Evolutionary conservation across 2,329 filamentous ascomycete genomes (phyloP).

Genomic region (Neospermospora avenae): DNA sequence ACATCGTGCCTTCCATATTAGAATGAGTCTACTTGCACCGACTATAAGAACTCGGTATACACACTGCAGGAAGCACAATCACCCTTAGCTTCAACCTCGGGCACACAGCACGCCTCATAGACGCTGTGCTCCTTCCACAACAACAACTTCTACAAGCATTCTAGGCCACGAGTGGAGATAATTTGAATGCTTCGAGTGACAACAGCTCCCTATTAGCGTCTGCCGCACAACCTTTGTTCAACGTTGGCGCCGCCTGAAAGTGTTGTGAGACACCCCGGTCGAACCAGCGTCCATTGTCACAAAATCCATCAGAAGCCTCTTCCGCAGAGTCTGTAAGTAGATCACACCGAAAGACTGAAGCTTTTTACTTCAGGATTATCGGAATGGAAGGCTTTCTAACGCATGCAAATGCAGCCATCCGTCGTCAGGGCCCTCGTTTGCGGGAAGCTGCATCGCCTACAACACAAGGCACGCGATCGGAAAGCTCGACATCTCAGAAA

Average conservation of each 20-base stretch:
- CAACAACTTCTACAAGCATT: background rate
- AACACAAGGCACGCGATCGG: conserved; percentile 10
- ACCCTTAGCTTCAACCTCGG: background rate
- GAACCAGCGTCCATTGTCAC: background rate
- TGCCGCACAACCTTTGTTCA: background rate
- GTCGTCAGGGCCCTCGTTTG: conserved; percentile 12
- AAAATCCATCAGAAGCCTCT: background rate
- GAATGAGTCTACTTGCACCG: background rate
- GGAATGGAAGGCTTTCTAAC: conserved; percentile 15
- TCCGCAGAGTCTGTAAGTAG: background rate
- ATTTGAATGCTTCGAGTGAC: background rate
- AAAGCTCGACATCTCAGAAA: background rate
- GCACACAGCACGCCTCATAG: background rate
- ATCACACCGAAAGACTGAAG: background rate
- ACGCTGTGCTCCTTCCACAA: conserved; percentile 11
- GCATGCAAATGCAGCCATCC: conserved; percentile 23
- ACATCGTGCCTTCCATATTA: conserved; percentile 12
- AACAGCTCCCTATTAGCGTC: background rate
- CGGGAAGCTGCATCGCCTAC: conserved; percentile 17
- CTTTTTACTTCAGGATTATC: background rate
- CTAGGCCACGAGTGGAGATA: background rate
- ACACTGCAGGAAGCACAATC: conserved; percentile 3
- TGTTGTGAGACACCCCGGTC: background rate
- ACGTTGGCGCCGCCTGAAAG: background rate
- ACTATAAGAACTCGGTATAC: background rate